Evolutionary conservation across 2,329 filamentous ascomycete genomes (phyloP).

Genomic region (Setomelanomma holmii): DNA sequence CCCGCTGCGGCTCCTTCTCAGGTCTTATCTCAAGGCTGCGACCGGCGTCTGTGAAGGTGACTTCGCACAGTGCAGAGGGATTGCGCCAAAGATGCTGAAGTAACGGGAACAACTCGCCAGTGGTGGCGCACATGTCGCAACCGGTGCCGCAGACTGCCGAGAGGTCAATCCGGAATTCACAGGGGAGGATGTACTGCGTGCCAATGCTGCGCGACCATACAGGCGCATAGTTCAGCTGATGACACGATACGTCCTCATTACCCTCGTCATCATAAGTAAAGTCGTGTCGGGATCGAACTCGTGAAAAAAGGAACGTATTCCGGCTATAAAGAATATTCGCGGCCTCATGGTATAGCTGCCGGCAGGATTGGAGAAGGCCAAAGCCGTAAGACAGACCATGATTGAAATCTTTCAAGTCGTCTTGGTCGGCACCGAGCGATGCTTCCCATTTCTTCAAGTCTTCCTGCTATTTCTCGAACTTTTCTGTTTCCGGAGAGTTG

Average conservation of each 20-base stretch:
- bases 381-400: background rate
- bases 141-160: too few species aligned
- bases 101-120: too few species aligned
- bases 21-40: too few species aligned
- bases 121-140: too few species aligned
- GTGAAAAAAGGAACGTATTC: background rate
- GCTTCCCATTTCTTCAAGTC: background rate
- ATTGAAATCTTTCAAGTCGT: background rate
- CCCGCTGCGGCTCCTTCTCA: too few species aligned
- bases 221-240: background rate
- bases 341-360: background rate
- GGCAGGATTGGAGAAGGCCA: background rate
- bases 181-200: too few species aligned
- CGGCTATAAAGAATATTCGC: background rate
- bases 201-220: too few species aligned
- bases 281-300: background rate
- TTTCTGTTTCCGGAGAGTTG: too few species aligned
- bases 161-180: too few species aligned
- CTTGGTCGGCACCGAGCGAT: background rate
- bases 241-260: background rate
- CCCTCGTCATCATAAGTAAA: background rate
- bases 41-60: too few species aligned
- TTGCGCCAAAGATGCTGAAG: too few species aligned
- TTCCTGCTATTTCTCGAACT: background rate
- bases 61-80: background rate